Evolutionary conservation across 2,329 filamentous ascomycete genomes (phyloP).

Genomic region (Hypoxylon sp.): DNA sequence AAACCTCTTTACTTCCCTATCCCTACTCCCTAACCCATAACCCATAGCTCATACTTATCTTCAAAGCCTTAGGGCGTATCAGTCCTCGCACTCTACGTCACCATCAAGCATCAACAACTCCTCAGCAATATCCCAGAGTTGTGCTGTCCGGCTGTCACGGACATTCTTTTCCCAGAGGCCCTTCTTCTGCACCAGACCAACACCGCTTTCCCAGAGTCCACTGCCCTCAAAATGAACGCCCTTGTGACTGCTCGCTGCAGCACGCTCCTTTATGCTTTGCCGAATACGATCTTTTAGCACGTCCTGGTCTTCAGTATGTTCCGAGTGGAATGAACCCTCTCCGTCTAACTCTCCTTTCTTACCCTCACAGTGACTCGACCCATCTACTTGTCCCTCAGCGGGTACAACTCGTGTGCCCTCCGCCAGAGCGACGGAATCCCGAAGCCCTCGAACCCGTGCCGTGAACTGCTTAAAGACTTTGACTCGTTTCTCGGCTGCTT

Average conservation of each 20-base stretch:
- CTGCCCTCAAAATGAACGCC: constrained; percentile 15
- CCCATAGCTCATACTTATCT: not conserved
- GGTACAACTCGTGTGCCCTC: constrained; percentile 3
- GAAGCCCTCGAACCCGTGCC: constrained; percentile 35
- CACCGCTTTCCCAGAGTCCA: not conserved
- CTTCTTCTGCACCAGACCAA: not conserved
- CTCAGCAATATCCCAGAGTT: constrained; percentile 44
- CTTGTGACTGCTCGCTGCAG: not conserved
- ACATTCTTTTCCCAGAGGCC: constrained; percentile 10
- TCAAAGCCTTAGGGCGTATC: not conserved
- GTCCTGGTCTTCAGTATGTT: constrained; percentile 36
- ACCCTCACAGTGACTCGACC: not conserved
- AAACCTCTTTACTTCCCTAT: not conserved
- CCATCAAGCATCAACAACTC: constrained; percentile 37
- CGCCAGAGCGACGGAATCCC: constrained; percentile 15
- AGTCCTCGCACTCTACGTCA: constrained; percentile 1
- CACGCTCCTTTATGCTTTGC: constrained; percentile 18
- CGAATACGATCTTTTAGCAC: constrained; percentile 36
- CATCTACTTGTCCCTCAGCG: constrained; percentile 24
- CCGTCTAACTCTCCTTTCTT: not conserved
- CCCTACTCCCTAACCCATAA: not conserved
- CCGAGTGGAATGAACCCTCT: constrained; percentile 25
- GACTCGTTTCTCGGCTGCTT: constrained; percentile 68
- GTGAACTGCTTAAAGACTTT: constrained; percentile 64
- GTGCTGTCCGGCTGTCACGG: constrained; percentile 18